Conservation (phyloP, 345 rosid genomes). For the Populus tremula region DNA sequence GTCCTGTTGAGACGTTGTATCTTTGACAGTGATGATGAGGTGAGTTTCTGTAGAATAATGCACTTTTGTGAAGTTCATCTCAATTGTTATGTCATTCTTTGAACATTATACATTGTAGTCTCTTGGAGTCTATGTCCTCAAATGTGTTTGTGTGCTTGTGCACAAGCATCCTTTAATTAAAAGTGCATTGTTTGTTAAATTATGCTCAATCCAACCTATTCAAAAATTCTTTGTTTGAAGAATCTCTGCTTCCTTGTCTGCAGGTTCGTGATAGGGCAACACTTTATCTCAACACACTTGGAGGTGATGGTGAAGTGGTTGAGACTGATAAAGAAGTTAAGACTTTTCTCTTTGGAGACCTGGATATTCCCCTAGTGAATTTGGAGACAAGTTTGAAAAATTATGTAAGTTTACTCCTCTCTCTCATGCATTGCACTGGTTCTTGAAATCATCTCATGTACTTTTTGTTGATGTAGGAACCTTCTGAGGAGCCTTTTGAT, state of each 20-base stretch:
- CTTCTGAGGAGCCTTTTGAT: conserved; percentile 81
- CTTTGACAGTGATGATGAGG: conserved; percentile 98
- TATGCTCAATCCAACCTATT: background rate
- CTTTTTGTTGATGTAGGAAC: conserved; percentile 47
- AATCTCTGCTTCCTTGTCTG: conserved; percentile 1
- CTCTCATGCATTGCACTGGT: conserved; percentile 4
- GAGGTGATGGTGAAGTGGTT: conserved; percentile 56
- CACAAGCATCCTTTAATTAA: background rate
- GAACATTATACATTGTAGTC: background rate
- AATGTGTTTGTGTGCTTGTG: background rate
- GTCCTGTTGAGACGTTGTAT: conserved; percentile 88
- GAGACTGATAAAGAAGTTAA: conserved; percentile 62
- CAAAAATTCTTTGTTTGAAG: background rate
- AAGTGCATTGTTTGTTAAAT: background rate
- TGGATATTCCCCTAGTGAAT: conserved; percentile 80
- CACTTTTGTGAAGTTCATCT: background rate
- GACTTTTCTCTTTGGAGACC: conserved; percentile 74
- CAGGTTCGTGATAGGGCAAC: conserved; percentile 99
- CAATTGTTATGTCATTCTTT: background rate
- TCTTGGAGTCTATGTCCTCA: background rate
- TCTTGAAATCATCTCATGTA: conserved; percentile 11
- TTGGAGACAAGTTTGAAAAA: conserved; percentile 87
- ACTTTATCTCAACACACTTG: conserved; percentile 76
- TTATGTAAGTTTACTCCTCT: conserved; percentile 54
- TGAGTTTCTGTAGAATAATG: conserved; percentile 26